These are phyloP conservation scores for Prunus armeniaca DNA, from an alignment of 306 rosid genomes.

Conservation along the genomic window DNA sequence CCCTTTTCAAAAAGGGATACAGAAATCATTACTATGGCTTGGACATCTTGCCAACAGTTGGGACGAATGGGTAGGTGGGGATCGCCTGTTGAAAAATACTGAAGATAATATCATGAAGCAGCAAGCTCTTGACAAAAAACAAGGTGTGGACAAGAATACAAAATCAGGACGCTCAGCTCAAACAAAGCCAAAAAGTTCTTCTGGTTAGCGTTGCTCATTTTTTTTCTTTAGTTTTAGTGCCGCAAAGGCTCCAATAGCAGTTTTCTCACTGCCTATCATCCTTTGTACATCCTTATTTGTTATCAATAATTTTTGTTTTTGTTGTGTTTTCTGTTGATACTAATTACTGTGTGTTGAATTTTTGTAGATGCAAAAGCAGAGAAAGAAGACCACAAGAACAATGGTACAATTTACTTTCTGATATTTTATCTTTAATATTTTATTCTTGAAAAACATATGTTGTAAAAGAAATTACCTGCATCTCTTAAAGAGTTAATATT, in stretches of 20 bases:
- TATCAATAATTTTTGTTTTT: not conserved
- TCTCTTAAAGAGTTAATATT: constrained; percentile 7
- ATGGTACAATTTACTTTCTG: constrained; percentile 37
- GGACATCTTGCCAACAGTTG: constrained; percentile 91
- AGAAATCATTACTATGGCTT: constrained; percentile 59
- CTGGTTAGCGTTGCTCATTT: constrained; percentile 39
- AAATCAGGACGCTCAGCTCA: constrained; percentile 73
- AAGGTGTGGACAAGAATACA: constrained; percentile 61
- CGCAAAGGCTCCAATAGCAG: not conserved
- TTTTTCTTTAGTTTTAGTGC: not conserved
- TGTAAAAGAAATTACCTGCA: not conserved
- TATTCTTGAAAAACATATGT: constrained; percentile 1
- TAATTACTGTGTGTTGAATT: constrained; percentile 24
- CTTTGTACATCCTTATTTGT: not conserved
- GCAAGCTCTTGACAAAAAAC: constrained; percentile 63
- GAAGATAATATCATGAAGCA: constrained; percentile 74
- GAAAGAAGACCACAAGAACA: constrained; percentile 71
- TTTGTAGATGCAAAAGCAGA: constrained; percentile 68
- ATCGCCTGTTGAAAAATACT: constrained; percentile 69
- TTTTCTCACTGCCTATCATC: too few species aligned
- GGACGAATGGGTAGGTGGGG: constrained; percentile 94
- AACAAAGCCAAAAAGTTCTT: constrained; percentile 55
- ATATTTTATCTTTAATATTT: constrained; percentile 9
- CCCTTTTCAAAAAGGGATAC: constrained; percentile 50
- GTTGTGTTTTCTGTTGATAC: not conserved